Base-by-base conservation (phyloP, 2,329 filamentous ascomycete species). In the Erysiphe pulchra region DNA sequence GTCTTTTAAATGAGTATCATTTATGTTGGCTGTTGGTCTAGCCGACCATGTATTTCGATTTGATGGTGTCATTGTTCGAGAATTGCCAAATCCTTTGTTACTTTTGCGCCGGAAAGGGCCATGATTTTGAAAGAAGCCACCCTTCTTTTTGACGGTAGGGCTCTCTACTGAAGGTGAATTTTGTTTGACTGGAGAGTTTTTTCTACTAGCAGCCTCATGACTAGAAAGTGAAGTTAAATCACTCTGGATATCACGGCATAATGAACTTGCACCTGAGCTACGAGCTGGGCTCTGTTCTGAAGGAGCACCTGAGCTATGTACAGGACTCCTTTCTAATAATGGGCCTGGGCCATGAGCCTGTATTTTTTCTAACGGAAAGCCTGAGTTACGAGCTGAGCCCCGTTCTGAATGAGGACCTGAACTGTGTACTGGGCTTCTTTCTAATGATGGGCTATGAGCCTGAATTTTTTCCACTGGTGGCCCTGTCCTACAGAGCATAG, bases 41-140 rank as follows among this genome's bases (percentile, higher is more conserved):
- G 52, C 54, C 41, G 57, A 69, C 75, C 75, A 80, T 2, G 73
- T 77, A 55, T 71, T 77, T 44, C 75, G 63, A 55, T 62, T 70
- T 1, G 62, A 56, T 1, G 61, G 52, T 6, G 63, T 54, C 12
- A 54, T 50, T 4, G 46, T 46, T 18, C 48, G 44, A 45, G 66
- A 63, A 3, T 66, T 55, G 40, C 83, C 82, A 55, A 83, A 86
- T 46, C 79, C 75, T 51, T 73, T 73, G 55, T 79, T 84, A 58
- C 86, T 93, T 71, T 92, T 93, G 46, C 87, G 75, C 31, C 86
- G 72, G 65, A 98, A 98, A 0, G 87, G 87, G 52, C 81, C 87
- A 57, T 87, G 81, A 54, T 84, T 85, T 59, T 86, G 83, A 64
- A 98, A 92, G 62, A 95, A 94, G 49, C 82, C 92, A 60, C 74